Percentiles rank a stretch among this genome's conserved stretches.
phyloP scores from a whole-genome alignment of 768 basidiomycete species.

The Coprinellus micaceus region DNA sequence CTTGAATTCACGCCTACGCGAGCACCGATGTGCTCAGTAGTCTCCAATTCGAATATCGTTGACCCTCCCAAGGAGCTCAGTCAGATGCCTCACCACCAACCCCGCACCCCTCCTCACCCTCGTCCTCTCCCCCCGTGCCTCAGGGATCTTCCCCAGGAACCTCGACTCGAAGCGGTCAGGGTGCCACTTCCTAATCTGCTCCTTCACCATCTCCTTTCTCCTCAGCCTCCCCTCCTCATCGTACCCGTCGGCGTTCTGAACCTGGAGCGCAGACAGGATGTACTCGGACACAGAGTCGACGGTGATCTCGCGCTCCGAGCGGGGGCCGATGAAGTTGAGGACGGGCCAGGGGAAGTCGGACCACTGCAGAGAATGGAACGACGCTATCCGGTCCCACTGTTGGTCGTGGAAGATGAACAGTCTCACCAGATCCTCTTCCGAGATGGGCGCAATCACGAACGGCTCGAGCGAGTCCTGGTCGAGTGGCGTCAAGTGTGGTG shows the following conservation, averaged over 20 bases:
- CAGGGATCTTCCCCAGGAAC: conserved; percentile 16
- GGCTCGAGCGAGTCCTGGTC: conserved; percentile 5
- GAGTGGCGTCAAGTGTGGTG: neutral
- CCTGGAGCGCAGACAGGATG: conserved; percentile 18
- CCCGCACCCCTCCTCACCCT: conserved; percentile 20
- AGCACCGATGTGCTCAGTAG: no score
- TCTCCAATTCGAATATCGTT: no score
- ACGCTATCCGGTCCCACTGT: conserved; percentile 20
- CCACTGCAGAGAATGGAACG: conserved; percentile 19
- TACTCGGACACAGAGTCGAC: conserved; percentile 18
- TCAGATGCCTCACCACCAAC: conserved; percentile 19
- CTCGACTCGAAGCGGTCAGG: conserved; percentile 22
- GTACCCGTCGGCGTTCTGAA: no score
- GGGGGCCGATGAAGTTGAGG: conserved; percentile 18
- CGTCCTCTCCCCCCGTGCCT: conserved; percentile 17
- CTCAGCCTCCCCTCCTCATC: no score
- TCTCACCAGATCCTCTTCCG: conserved; percentile 16
- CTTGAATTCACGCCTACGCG: no score
- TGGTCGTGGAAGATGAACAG: conserved; percentile 25
- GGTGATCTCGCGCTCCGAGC: conserved; percentile 17
- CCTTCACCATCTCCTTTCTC: conserved; percentile 19
- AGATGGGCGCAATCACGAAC: conserved; percentile 10
- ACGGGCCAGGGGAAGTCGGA: conserved; percentile 25
- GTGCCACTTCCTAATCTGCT: conserved; percentile 21
- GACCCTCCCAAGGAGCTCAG: conserved; percentile 21